Evolutionary conservation across 2,329 filamentous ascomycete genomes (phyloP), one percentile per base, ranked within the genome.

Genomic region (Arthrobotrys megalospora): DNA sequence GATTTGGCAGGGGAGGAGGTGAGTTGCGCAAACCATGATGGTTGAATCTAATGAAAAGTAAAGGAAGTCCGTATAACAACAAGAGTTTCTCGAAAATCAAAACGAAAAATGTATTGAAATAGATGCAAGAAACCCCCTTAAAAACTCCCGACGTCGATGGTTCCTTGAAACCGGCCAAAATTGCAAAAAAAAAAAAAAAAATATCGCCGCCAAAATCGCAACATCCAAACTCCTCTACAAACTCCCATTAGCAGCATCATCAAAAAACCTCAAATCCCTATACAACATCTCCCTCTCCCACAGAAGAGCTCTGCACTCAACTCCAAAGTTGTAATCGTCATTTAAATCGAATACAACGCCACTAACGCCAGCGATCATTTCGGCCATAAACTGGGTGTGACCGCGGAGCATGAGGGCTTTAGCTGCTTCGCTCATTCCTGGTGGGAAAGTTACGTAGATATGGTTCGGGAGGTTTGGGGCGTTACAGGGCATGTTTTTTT

Each of bases 1-100:
- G 11, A 71, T 71, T 16, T 24, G 32, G 6, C 28, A 10, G 5
- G 67, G 67, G 11, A 71, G 60, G 1, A 21, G 41, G 19, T 38
- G 67, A n/a, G 55, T 21, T 5, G 67, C 67, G 24, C 67, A 71
- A 7, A 60, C 55, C 67, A 71, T 71, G 19, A 24, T 21, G 41
- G 11, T 45, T 45, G 12, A n/a, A 6, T 45, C 24, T 5, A 28
- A 28, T 28, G 24, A 5, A 5, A 28, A 2, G n/a, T n/a, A n/a
- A 28, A 28, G 24, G 24, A 28, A 28, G 24, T 28, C 5, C 24
- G 24, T 28, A 28, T 28, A n/a, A n/a, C n/a, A n/a, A n/a, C n/a
- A n/a, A n/a, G n/a, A n/a, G n/a, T n/a, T n/a, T n/a, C n/a, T n/a
- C n/a, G n/a, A n/a, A n/a, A n/a, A n/a, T n/a, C n/a, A n/a, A n/a